A percentile compares a stretch with the other conserved stretches of the same genome.
Conservation (phyloP, 2,329 filamentous ascomycete species). For the Polychaeton citri region DNA sequence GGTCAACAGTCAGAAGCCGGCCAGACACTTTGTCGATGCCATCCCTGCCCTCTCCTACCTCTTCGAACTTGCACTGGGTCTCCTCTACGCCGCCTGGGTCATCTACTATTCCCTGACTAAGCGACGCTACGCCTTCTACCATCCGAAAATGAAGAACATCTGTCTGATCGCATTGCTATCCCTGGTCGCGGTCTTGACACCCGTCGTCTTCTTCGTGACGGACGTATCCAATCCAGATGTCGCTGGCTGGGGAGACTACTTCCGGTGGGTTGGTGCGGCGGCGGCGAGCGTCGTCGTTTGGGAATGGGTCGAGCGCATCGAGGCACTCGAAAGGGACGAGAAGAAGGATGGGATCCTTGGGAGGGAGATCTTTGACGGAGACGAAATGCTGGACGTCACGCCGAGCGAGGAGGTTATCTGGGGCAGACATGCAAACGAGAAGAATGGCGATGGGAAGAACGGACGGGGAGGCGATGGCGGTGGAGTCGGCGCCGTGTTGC, state of each 20-base stretch:
- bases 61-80: conserved; percentile 73
- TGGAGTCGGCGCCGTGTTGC: conserved; percentile 5
- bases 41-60: conserved; percentile 85
- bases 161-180: conserved; percentile 67
- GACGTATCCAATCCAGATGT: conserved; percentile 78
- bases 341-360: conserved; percentile 88
- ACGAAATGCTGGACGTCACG: conserved; percentile 71
- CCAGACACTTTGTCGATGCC: conserved; percentile 66
- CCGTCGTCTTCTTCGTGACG: conserved; percentile 83
- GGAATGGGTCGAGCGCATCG: conserved; percentile 96
- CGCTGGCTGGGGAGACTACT: conserved; percentile 88
- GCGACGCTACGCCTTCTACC: conserved; percentile 80
- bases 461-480: conserved; percentile 16
- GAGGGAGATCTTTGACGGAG: conserved; percentile 82
- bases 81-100: conserved; percentile 86
- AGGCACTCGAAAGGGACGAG: conserved; percentile 81
- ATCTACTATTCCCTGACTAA: conserved; percentile 90
- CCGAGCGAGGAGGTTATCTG: conserved; percentile 44
- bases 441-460: conserved; percentile 24
- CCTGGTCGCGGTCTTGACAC: conserved; percentile 68
- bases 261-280: conserved; percentile 89
- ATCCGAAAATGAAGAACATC: conserved; percentile 82
- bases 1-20: conserved; percentile 44
- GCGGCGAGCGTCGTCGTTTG: conserved; percentile 93
- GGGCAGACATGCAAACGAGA: conserved; percentile 15